These are phyloP conservation scores for Dendryphion nanum DNA, from an alignment of 2,329 filamentous ascomycete species.

Conservation along the genomic window DNA sequence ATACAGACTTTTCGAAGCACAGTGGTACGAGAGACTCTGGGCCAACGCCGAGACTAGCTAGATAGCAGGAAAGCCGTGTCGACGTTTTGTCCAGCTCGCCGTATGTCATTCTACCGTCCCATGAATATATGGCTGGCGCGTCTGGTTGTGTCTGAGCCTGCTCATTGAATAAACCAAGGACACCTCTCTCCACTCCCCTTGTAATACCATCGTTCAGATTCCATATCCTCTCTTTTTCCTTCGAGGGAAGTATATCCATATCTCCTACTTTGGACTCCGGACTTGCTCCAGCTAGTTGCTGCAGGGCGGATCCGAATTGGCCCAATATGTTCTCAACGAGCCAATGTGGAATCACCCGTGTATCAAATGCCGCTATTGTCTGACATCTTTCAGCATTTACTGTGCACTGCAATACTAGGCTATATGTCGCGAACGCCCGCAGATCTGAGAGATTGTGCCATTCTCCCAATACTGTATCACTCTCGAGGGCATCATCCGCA, in stretches of 20 bases:
- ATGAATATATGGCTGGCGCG: conserved; percentile 3
- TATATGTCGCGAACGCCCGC: too few relatives aligned
- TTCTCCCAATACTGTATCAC: background rate
- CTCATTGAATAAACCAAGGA: too few relatives aligned
- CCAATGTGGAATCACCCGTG: background rate
- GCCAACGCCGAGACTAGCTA: background rate
- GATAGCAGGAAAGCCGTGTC: background rate
- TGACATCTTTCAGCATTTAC: too few relatives aligned
- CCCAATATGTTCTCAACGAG: conserved; percentile 10
- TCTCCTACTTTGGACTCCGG: background rate
- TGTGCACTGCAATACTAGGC: too few relatives aligned
- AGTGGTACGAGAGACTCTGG: background rate
- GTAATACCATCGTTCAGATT: too few relatives aligned
- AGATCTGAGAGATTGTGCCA: too few relatives aligned
- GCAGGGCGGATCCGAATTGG: conserved; percentile 1
- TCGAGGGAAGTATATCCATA: too few relatives aligned
- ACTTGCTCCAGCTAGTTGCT: conserved; percentile 23
- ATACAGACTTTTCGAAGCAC: conserved; percentile 1
- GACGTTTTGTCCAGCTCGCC: conserved; percentile 2
- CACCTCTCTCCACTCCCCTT: too few relatives aligned
- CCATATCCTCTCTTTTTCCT: too few relatives aligned
- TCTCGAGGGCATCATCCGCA: background rate
- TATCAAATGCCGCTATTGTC: background rate
- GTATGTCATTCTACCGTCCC: conserved; percentile 6
- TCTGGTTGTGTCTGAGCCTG: background rate